Evolutionary conservation across 768 basidiomycete species (phyloP), one percentile per base, ranked within the genome.

Genomic region (Trametes gibbosa): DNA sequence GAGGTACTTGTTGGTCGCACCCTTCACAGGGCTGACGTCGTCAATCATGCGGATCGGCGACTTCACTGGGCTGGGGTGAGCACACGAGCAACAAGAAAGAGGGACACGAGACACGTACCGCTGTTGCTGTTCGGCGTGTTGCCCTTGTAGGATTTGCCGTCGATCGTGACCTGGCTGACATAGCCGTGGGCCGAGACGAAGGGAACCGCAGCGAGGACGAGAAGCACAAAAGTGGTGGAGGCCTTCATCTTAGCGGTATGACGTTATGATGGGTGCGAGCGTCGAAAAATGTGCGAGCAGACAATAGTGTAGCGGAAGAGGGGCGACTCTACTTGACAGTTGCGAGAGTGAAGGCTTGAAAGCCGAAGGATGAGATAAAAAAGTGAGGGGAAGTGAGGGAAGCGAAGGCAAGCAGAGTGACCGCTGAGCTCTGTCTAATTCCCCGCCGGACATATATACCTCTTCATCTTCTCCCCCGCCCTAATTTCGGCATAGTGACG

Each of bases 1-100:
- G 4, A 87, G 52, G 48, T 72, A 74, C 3, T 79, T 65, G 65
- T 86, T 87, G 47, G 52, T 72, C 8, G 84, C 79, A 40, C 83
- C 84, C 70, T 89, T 81, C 56, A 82, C 79, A 1, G 82, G 81
- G 0, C 67, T 59, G 60, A 75, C 71, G 55, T 63, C 63, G 63
- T 72, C 66, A 54, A 83, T 77, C 57, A 74, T 73, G 29, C 82
- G 79, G 40, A 83, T 73, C 1, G 66, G 65, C 37, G 34, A 40
- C 65, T 67, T 50, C 21, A 52, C 56, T 49, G 21, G 23, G 8
- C 24, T 37, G 55, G 19, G 16, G 23, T 34, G 23, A 21, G 10
- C 3, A 17, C n/a, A 39, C 25, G 27, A 41, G 6, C 9, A 32
- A 13, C 5, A 34, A 2, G 12, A 16, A 32, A 0, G 2, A 13